A percentile compares a stretch with the other conserved stretches of the same genome.
Conservation (phyloP, 225 moss, liverwort and hornwort species). For the Climacium dendroides region DNA sequence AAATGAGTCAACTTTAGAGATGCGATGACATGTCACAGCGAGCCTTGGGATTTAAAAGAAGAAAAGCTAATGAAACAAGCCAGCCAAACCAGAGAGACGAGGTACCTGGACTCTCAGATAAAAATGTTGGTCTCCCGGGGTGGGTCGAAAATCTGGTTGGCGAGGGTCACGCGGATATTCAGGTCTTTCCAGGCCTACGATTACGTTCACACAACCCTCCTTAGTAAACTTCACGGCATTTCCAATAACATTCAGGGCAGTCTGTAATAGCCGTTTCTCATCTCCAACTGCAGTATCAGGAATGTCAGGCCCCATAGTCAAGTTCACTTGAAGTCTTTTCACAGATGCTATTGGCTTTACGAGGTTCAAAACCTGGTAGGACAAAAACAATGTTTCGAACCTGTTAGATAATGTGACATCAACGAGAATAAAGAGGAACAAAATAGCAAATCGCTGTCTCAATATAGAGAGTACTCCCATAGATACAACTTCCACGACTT, state of each 20-base stretch:
- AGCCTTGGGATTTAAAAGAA: background rate
- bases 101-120: constrained; percentile 80
- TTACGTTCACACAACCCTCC: constrained; percentile 66
- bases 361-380: constrained; percentile 63
- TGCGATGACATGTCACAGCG: background rate
- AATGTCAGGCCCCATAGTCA: constrained; percentile 58
- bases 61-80: background rate
- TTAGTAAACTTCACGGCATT: constrained; percentile 99
- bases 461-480: background rate
- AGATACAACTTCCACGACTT: background rate
- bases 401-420: background rate
- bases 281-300: constrained; percentile 70
- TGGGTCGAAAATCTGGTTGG: constrained; percentile 59
- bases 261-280: constrained; percentile 83
- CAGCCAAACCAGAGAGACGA: background rate
- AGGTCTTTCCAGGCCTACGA: constrained; percentile 54
- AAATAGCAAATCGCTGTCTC: background rate
- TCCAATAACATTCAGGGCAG: constrained; percentile 79
- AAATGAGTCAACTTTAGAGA: background rate
- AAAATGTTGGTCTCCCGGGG: constrained; percentile 50
- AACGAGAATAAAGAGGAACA: background rate
- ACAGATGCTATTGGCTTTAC: constrained; percentile 93
- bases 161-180: constrained; percentile 74
- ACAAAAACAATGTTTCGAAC: background rate
- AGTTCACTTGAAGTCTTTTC: constrained; percentile 63